Evolutionary conservation across 2,329 filamentous ascomycete genomes (phyloP).

Genomic region (Monosporascus sp.): DNA sequence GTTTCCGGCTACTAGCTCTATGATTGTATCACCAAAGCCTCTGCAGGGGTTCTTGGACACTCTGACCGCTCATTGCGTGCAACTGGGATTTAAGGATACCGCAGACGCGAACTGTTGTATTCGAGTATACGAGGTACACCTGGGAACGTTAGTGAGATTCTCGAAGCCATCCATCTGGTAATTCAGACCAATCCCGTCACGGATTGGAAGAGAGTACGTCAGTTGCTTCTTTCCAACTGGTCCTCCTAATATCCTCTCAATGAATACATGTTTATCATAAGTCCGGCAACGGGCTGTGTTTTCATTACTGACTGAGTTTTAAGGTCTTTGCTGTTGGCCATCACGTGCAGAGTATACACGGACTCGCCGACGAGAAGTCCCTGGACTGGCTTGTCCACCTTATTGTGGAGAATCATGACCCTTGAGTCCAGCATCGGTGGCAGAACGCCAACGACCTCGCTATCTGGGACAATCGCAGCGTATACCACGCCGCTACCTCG

Average conservation of each 20-base stretch:
- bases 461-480: constrained; percentile 54
- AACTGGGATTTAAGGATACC: constrained; percentile 33
- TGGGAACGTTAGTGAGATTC: constrained; percentile 45
- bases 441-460: constrained; percentile 31
- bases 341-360: constrained; percentile 21
- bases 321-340: constrained; percentile 21
- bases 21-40: constrained; percentile 41
- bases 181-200: constrained; percentile 59
- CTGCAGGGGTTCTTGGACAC: constrained; percentile 43
- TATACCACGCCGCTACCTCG: constrained; percentile 49
- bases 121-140: constrained; percentile 44
- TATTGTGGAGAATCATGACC: constrained; percentile 24
- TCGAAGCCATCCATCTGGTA: constrained; percentile 49
- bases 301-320: not conserved
- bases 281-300: too few species aligned
- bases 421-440: constrained; percentile 28
- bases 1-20: constrained; percentile 42
- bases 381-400: constrained; percentile 22
- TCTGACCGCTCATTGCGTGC: constrained; percentile 39
- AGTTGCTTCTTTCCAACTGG: constrained; percentile 27
- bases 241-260: not conserved
- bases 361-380: constrained; percentile 18
- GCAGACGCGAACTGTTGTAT: constrained; percentile 37
- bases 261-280: not conserved
- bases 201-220: constrained; percentile 48